Percentiles rank a stretch among this genome's conserved stretches.
These are phyloP conservation scores for Neurospora terricola DNA, from an alignment of 495 filamentous ascomycete species.

Conservation along the genomic window DNA sequence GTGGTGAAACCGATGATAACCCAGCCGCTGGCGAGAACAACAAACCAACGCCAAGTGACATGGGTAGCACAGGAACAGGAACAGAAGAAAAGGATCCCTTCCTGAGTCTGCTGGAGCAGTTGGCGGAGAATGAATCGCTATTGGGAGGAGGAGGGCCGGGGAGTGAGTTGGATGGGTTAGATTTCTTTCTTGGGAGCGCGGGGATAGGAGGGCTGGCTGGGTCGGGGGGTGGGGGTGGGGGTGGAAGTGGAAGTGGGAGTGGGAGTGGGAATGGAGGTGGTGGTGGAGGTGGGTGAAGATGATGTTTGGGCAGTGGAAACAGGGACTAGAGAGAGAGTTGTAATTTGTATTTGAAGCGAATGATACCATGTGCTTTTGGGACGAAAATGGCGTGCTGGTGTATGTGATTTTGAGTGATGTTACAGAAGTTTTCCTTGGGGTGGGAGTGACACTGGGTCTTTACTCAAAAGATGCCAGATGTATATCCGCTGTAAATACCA, in stretches of 20 bases:
- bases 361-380: not conserved
- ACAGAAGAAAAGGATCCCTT: constrained; percentile 68
- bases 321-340: not conserved
- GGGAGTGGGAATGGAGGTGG: not conserved
- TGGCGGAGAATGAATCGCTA: constrained; percentile 63
- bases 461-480: not conserved
- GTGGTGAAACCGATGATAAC: no score
- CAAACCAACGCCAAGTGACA: constrained; percentile 32
- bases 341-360: not conserved
- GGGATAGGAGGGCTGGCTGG: not conserved
- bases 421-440: not conserved
- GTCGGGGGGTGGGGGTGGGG: not conserved
- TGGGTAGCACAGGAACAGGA: constrained; percentile 27
- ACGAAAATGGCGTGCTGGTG: not conserved
- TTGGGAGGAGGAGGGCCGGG: constrained; percentile 24
- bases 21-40: no score
- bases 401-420: not conserved
- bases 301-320: not conserved
- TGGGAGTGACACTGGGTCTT: not conserved
- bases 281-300: not conserved
- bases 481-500: not conserved
- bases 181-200: constrained; percentile 48
- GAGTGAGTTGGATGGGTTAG: constrained; percentile 46
- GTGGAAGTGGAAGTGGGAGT: not conserved
- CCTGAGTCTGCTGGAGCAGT: constrained; percentile 64